A percentile compares a stretch with the other conserved stretches of the same genome.
phyloP scores from a whole-genome alignment of 805 yeast species.

The Metschnikowia peoriensis region DNA sequence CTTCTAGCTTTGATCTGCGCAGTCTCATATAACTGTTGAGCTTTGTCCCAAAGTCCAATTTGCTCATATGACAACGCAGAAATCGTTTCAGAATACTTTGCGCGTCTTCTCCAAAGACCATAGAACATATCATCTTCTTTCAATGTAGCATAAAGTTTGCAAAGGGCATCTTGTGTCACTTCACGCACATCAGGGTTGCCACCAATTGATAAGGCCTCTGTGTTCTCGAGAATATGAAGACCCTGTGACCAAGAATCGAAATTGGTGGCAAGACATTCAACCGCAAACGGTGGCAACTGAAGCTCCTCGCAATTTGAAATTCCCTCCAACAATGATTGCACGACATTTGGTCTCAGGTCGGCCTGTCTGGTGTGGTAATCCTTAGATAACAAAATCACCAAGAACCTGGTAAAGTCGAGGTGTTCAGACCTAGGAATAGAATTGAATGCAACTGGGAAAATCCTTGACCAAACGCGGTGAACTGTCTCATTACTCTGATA shows the following conservation, averaged over 20 bases:
- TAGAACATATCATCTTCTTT: conserved; percentile 97
- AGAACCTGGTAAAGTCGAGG: conserved; percentile 76
- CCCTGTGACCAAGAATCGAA: conserved; percentile 92
- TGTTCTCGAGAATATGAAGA: conserved; percentile 75
- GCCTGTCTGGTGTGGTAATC: conserved; percentile 93
- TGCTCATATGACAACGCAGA: conserved; percentile 94
- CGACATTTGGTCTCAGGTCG: conserved; percentile 81
- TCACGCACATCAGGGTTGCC: conserved; percentile 78
- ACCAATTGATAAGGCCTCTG: conserved; percentile 52
- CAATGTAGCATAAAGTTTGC: conserved; percentile 81
- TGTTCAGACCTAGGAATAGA: conserved; percentile 77
- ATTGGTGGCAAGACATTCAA: conserved; percentile 82
- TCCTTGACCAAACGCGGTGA: conserved; percentile 75
- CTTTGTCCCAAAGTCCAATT: conserved; percentile 91
- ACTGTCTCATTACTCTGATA: conserved; percentile 79
- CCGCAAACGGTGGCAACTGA: conserved; percentile 90
- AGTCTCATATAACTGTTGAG: conserved; percentile 88
- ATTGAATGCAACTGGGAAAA: conserved; percentile 78
- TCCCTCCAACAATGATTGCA: conserved; percentile 81
- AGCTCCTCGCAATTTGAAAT: conserved; percentile 68
- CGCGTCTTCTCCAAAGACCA: conserved; percentile 96
- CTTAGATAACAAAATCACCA: conserved; percentile 77
- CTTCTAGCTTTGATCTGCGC: conserved; percentile 97
- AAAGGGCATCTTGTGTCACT: conserved; percentile 83
- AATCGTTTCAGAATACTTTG: conserved; percentile 90